Percentiles rank a stretch among this genome's conserved stretches.
These are phyloP conservation scores for Cutaneotrichosporon cyanovorans DNA, from an alignment of 1,284 basidiomycete species.

Conservation along the genomic window DNA sequence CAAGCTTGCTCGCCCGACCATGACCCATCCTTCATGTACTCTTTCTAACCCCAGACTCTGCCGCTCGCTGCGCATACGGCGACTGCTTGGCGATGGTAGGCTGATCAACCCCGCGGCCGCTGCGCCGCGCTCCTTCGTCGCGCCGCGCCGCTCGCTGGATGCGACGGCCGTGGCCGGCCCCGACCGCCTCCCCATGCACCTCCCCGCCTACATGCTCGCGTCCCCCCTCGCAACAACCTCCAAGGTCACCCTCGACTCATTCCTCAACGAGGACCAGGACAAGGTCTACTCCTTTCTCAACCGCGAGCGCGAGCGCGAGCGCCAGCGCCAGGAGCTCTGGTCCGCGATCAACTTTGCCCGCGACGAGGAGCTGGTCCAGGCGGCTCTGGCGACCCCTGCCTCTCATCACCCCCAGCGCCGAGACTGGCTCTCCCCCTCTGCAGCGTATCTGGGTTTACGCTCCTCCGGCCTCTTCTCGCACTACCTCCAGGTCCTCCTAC, in stretches of 20 bases:
- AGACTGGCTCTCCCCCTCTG: conserved; percentile 21
- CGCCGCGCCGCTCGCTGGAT: not conserved
- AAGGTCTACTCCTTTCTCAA: conserved; percentile 17
- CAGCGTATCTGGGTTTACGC: conserved; percentile 26
- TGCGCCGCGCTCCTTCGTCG: too few relatives aligned
- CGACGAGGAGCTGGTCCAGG: conserved; percentile 27
- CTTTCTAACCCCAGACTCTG: too few relatives aligned
- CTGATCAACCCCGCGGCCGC: not conserved
- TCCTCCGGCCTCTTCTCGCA: conserved; percentile 19
- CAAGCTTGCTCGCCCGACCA: too few relatives aligned
- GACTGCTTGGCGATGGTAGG: not conserved
- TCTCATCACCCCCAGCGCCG: too few relatives aligned
- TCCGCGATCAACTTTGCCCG: conserved; percentile 9
- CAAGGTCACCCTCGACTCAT: conserved; percentile 22
- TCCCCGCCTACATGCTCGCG: not conserved
- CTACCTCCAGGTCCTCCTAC: conserved; percentile 21
- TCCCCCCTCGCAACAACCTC: conserved; percentile 22
- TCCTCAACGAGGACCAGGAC: conserved; percentile 2
- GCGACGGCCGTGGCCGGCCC: not conserved
- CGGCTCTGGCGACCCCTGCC: conserved; percentile 3
- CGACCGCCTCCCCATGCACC: not conserved
- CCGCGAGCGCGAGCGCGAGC: not conserved
- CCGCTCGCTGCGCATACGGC: too few relatives aligned
- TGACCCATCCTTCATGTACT: too few relatives aligned
- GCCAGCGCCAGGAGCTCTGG: not conserved